A percentile compares a stretch with the other conserved stretches of the same genome.
Conservation (phyloP, 2,329 filamentous ascomycete genomes). For the Stagonosporopsis rhizophila region DNA sequence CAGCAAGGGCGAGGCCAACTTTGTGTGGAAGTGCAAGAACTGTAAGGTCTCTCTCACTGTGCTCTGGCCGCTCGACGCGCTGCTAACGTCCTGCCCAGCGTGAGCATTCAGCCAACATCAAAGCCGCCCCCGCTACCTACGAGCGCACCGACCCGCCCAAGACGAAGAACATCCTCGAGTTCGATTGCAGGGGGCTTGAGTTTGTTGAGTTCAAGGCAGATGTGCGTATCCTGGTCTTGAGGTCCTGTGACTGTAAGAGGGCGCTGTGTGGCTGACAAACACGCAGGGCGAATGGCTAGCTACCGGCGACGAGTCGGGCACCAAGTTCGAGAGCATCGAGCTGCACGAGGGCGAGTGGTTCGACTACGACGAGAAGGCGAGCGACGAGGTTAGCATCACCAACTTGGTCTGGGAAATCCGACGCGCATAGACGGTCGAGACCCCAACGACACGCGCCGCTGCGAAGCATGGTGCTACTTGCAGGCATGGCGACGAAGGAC, state of each 20-base stretch:
- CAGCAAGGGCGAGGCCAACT: constrained; percentile 94
- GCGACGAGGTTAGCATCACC: constrained; percentile 91
- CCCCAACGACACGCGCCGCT: neutral
- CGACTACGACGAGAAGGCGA: constrained; percentile 94
- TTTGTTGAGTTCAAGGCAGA: constrained; percentile 91
- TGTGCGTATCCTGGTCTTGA: constrained; percentile 58
- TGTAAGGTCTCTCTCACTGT: constrained; percentile 75
- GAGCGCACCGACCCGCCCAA: constrained; percentile 74
- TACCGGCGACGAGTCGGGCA: constrained; percentile 78
- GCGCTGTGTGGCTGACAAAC: neutral
- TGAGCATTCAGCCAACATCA: constrained; percentile 86
- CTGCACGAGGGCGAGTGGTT: constrained; percentile 93
- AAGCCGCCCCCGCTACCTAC: constrained; percentile 75
- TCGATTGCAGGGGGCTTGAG: constrained; percentile 93
- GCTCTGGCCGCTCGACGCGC: neutral
- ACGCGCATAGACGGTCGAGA: constrained; percentile 61
- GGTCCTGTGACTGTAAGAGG: neutral
- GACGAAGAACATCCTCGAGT: constrained; percentile 79
- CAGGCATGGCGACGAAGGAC: neutral
- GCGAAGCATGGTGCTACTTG: neutral
- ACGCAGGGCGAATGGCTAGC: constrained; percentile 90
- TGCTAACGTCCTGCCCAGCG: constrained; percentile 59
- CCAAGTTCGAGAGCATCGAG: constrained; percentile 83
- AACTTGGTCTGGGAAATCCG: constrained; percentile 87
- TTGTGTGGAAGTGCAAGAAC: constrained; percentile 99